A percentile compares a stretch with the other conserved stretches of the same genome.
phyloP scores from a whole-genome alignment of 805 yeast species.

The Sugiyamaella boreocaroliniensis region DNA sequence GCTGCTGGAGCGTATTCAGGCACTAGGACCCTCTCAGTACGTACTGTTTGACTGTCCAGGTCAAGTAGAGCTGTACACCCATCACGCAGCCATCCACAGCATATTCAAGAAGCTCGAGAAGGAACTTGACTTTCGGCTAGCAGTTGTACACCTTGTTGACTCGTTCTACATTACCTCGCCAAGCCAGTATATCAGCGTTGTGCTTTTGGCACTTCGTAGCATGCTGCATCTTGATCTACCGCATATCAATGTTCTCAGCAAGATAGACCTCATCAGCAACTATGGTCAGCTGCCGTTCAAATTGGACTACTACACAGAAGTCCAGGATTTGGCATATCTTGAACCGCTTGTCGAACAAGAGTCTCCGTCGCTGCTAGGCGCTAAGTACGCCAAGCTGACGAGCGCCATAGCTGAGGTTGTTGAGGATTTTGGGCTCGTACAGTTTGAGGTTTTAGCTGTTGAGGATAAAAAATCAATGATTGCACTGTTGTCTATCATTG shows the following conservation, averaged over 20 bases:
- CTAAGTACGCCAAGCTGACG: conserved; percentile 60
- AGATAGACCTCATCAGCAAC: conserved; percentile 70
- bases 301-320: conserved; percentile 85
- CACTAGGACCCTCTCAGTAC: conserved; percentile 54
- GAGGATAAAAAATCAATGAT: conserved; percentile 94
- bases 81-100: conserved; percentile 63
- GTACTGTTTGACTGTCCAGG: conserved; percentile 90
- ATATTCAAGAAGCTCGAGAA: conserved; percentile 63
- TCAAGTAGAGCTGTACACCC: conserved; percentile 91
- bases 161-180: conserved; percentile 77
- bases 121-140: conserved; percentile 54
- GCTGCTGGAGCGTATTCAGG: conserved; percentile 43
- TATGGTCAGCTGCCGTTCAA: conserved; percentile 76
- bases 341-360: conserved; percentile 67
- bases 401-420: conserved; percentile 75
- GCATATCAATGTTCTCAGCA: conserved; percentile 85
- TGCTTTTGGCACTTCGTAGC: conserved; percentile 74
- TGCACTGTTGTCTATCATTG: conserved; percentile 64
- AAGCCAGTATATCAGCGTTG: conserved; percentile 77
- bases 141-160: conserved; percentile 80
- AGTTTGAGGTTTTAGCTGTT: conserved; percentile 81
- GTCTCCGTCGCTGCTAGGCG: conserved; percentile 56
- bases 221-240: conserved; percentile 93
- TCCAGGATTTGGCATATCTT: conserved; percentile 68
- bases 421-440: conserved; percentile 79